phyloP scores from a whole-genome alignment of 495 filamentous ascomycete genomes.

The Apodospora peruviana region DNA sequence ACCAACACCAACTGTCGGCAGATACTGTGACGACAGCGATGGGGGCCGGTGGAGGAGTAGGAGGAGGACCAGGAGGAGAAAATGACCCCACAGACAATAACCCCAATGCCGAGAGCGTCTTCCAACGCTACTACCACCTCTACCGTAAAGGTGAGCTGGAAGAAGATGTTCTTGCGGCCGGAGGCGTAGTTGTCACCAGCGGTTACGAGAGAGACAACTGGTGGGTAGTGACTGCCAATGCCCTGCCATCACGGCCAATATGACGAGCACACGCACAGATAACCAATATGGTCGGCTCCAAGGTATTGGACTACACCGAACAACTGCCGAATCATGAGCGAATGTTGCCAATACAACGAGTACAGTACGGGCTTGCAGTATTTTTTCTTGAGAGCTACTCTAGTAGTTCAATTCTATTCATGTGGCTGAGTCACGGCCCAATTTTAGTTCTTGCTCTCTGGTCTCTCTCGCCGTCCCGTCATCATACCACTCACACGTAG shows the following conservation, averaged over 20 bases:
- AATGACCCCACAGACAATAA: not conserved
- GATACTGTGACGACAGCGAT: slow-evolving; percentile 1
- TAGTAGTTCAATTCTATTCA: too few species aligned
- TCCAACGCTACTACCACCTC: slow-evolving; percentile 91
- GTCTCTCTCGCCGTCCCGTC: too few species aligned
- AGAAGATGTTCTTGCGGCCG: slow-evolving; percentile 66
- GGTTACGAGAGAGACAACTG: slow-evolving; percentile 98
- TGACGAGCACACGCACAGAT: not conserved
- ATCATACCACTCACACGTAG: too few species aligned
- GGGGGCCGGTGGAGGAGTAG: slow-evolving; percentile 2
- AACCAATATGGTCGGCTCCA: too few species aligned
- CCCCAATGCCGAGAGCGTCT: slow-evolving; percentile 45
- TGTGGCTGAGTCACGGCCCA: too few species aligned
- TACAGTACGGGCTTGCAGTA: too few species aligned
- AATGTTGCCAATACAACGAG: too few species aligned
- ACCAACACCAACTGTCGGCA: not conserved
- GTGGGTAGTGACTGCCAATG: slow-evolving; percentile 61
- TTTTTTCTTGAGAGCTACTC: too few species aligned
- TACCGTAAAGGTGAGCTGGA: slow-evolving; percentile 86
- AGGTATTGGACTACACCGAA: too few species aligned
- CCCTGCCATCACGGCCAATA: not conserved
- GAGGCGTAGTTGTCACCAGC: slow-evolving; percentile 67
- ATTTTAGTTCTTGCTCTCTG: too few species aligned
- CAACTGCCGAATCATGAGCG: too few species aligned
- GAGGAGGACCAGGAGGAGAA: not conserved